Evolutionary conservation across 768 basidiomycete species (phyloP), one percentile per base, ranked within the genome.

Genomic region (Holtermanniella nyarrowii): DNA sequence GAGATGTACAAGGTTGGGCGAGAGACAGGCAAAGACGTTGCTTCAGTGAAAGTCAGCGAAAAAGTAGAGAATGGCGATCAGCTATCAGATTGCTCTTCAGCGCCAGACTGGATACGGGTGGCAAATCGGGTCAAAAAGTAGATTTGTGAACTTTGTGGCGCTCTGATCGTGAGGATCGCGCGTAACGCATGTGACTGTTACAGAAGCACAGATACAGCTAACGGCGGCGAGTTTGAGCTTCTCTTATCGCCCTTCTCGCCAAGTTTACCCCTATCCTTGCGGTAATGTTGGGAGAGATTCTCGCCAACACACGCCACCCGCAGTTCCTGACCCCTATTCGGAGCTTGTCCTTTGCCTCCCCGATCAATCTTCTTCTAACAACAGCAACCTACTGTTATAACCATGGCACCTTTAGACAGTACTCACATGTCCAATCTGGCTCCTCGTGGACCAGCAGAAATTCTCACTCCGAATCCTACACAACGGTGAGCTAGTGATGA

Each of bases 381-480:
- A 37, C 16, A 7, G 31, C 31, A 16, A 7, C 31, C 16, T 7
- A 16, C 10, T 37, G 31, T 7, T 7, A 7, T 37, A 16, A 37
- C 31, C 7, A 37, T 7, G 31, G 16, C 10, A 16, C 31, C 7
- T 7, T 37, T 16, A 37, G 10, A 37, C 31, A 37, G 31, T 37
- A 16, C 7, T 37, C 31, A 37, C 10, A 37, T 37, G 7, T 7
- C 7, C 31, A 37, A 7, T 16, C 7, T 37, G 31, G 31, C 31
- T 7, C 31, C 31, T 37, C 31, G 7, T 37, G 31, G 10, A 37
- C 31, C 49, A 3, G 49, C 50, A 3, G 54, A 54, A 1, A 42
- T 26, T 3, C 37, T 66, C 10, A 57, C 52, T 3, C 58, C 59
- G 3, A 66, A 66, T 45, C 22, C 46, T 20, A 62, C 64, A 5